Base-by-base conservation (phyloP, 495 filamentous ascomycete species). In the Geoglossum glabrum region DNA sequence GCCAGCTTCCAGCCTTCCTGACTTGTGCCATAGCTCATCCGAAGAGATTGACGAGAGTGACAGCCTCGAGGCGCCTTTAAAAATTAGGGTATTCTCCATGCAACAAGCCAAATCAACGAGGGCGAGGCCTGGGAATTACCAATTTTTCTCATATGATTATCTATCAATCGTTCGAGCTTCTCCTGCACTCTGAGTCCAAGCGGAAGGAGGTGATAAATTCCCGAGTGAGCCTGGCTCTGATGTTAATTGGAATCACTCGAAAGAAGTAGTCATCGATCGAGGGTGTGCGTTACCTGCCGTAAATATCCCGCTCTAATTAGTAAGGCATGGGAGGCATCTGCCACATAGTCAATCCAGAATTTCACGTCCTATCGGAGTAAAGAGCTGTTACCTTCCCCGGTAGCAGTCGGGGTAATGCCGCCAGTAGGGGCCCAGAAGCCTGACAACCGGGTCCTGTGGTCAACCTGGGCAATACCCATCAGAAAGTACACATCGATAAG, bases 141-240 rank as follows among this genome's bases (percentile, higher is more conserved):
- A 56, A 95, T 59, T 57, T 71, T 73, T 28, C 74, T 72, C 92
- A 98, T 97, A 65, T 95, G 81, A 65, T 84, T 87, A 60, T 93
- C 89, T 66, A 98, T 84, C 3, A 96, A 71, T 4, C 67, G 67
- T 63, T 96, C 87, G 28, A 97, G 67, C 66, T 97, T 98, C 51
- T 87, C 80, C 64, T 95, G 89, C 0, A 97, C 87, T 31, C 87
- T 75, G 36, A 86, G 74, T 2, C 92, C 92, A n/a, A 98, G 73
- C 0, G 92, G 92, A 9, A 98, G 74, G 64, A 95, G 76, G 67
- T 98, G 93, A 67, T 96, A 97, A 34, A 98, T 77, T 5, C 92
- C 93, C 3, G 90, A 78, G 62, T 94, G 81, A 40, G 87, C 84
- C 80, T 90, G 27, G 25, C 17, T 25, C 15, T 19, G 1, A 58